Conservation (phyloP, 768 basidiomycete species). For the Dictyophora rubrovolvata region DNA sequence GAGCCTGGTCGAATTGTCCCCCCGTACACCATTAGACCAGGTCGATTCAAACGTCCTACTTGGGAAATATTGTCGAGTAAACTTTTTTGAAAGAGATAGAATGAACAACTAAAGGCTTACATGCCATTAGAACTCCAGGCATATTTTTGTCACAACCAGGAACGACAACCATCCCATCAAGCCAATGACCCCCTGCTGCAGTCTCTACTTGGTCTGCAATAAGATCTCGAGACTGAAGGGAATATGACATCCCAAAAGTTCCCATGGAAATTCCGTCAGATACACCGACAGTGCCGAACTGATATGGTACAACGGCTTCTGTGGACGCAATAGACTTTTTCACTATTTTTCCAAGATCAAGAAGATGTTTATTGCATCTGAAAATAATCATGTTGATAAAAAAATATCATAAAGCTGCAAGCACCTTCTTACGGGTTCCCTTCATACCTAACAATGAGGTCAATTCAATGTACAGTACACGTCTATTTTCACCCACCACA, state of each 20-base stretch:
- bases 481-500: constrained; percentile 56
- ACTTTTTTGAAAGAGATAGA: neutral
- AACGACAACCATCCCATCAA: constrained; percentile 95
- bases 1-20: constrained; percentile 90
- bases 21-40: constrained; percentile 96
- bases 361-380: constrained; percentile 92
- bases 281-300: constrained; percentile 95
- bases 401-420: neutral
- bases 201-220: constrained; percentile 98
- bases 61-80: neutral
- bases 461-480: neutral
- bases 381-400: neutral
- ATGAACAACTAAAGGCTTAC: constrained; percentile 38
- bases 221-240: constrained; percentile 94
- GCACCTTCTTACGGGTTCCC: constrained; percentile 78
- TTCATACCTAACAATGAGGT: constrained; percentile 66
- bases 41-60: constrained; percentile 94
- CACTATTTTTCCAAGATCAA: constrained; percentile 78
- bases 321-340: constrained; percentile 62
- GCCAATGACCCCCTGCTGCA: constrained; percentile 92
- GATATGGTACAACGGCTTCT: constrained; percentile 80
- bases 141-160: constrained; percentile 99
- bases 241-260: constrained; percentile 86
- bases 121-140: constrained; percentile 98
- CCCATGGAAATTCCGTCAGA: constrained; percentile 99